A percentile compares a stretch with the other conserved stretches of the same genome.
phyloP scores from a whole-genome alignment of 768 basidiomycete species.

The Mycena crocata region DNA sequence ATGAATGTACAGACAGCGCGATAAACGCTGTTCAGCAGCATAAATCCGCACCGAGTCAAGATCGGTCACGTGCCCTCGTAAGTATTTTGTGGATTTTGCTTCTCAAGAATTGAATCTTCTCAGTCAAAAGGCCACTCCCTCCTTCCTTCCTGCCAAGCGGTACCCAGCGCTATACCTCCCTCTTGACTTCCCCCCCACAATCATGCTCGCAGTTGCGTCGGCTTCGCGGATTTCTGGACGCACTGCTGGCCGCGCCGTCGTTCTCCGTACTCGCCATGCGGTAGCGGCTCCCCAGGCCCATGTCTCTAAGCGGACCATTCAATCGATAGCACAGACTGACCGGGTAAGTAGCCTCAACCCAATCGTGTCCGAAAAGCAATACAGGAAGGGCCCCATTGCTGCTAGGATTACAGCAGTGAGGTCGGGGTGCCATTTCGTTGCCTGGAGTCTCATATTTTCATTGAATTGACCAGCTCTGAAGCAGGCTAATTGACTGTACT shows the following conservation, averaged over 20 bases:
- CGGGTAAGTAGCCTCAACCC: slow-evolving; percentile 57
- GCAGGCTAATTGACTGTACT: neutral
- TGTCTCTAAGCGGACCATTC: slow-evolving; percentile 57
- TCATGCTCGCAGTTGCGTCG: slow-evolving; percentile 51
- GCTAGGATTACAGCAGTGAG: neutral
- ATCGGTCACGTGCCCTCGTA: slow-evolving; percentile 14
- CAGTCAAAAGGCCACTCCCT: too few species aligned
- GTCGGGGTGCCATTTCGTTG: neutral
- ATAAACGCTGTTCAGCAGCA: slow-evolving; percentile 19
- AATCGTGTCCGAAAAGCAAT: neutral
- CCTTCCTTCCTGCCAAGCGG: too few species aligned
- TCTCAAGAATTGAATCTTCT: too few species aligned
- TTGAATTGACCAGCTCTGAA: neutral
- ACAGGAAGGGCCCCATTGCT: neutral
- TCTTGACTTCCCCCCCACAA: neutral
- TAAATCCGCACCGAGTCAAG: slow-evolving; percentile 17
- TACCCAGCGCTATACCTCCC: too few species aligned
- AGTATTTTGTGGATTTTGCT: slow-evolving; percentile 7
- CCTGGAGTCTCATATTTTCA: neutral
- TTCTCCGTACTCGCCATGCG: slow-evolving; percentile 62
- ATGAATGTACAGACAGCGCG: slow-evolving; percentile 9
- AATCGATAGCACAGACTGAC: slow-evolving; percentile 80
- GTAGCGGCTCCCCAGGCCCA: slow-evolving; percentile 45
- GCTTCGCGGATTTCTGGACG: slow-evolving; percentile 49
- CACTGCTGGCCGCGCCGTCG: slow-evolving; percentile 57